phyloP scores from a whole-genome alignment of 2,329 filamentous ascomycete species.

The Trichocomaceae sp. region DNA sequence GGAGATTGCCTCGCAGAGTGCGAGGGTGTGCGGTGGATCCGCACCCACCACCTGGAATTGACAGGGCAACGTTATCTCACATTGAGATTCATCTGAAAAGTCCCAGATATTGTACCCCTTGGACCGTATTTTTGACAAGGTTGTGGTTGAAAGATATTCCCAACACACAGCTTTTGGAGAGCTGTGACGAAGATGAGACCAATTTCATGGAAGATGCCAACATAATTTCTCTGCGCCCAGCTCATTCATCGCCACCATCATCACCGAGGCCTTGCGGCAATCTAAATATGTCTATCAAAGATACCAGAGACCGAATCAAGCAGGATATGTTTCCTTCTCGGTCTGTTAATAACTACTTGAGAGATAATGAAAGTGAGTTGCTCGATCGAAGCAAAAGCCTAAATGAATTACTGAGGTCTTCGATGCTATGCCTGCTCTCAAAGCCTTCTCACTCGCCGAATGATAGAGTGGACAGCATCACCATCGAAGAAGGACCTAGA shows the following conservation, averaged over 20 bases:
- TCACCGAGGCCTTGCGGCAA: not conserved
- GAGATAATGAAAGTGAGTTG: not conserved
- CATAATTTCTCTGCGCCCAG: not conserved
- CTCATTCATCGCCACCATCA: not conserved
- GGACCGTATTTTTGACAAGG: slow-evolving; percentile 1
- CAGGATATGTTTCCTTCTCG: not conserved
- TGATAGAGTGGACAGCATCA: not conserved
- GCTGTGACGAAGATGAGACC: not conserved
- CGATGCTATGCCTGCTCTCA: not conserved
- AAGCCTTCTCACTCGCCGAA: not conserved
- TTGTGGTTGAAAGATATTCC: slow-evolving; percentile 4
- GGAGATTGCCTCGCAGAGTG: slow-evolving; percentile 3
- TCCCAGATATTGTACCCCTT: not conserved
- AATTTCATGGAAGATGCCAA: too few species aligned
- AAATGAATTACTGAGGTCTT: not conserved
- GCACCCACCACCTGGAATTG: slow-evolving; percentile 7
- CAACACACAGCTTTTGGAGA: not conserved
- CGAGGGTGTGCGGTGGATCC: slow-evolving; percentile 3
- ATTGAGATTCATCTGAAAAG: slow-evolving; percentile 7
- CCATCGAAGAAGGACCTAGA: not conserved
- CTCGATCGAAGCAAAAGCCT: not conserved
- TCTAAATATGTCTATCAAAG: not conserved
- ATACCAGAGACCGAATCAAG: not conserved
- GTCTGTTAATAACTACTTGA: too few species aligned
- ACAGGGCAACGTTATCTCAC: slow-evolving; percentile 3